Base-by-base conservation (phyloP, 345 rosid species). In the Melaleuca alternifolia region DNA sequence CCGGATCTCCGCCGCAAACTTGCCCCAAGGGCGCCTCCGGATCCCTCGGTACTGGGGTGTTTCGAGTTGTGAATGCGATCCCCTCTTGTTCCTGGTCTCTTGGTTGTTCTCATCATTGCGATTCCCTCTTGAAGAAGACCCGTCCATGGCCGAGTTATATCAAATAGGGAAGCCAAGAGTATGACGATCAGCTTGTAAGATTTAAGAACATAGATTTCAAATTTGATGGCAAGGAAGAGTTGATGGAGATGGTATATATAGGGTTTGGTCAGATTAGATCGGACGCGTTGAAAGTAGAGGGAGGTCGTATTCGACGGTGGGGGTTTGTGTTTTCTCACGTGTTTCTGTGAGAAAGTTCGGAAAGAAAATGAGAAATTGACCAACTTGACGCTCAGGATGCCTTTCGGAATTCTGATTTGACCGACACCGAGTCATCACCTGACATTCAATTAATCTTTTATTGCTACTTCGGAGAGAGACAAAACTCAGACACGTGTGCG, bases 1-100 rank as follows among this genome's bases (percentile, higher is more conserved):
- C 3, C 95, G 96, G 87, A 96, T 96, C 91, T 96, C 97, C 3
- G 96, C 98, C 0, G 97, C 97, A 6, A 92, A 96, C 88, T 93
- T 96, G 0, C 98, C 98, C 98, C 98, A 96, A 0, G 96, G 96
- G 51, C 98, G 90, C 90, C 93, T 89, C 10, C 98, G 87, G 83
- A 96, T 93, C 5, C 98, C 98, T 87, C 95, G 71, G 87, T 95
- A 95, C 26, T 91, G 91, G 46, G 82, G 88, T 88, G 93, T 93
- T 82, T 76, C 83, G 6, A 8, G 51, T 16, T 11, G 11, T n/a
- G 50, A 16, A 89, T 54, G 6, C 44, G 87, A 37, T 62, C 85
- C 37, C 30, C 50, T 14, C 57, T 65, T 51, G 57, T 84, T 56
- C 46, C 86, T 26, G n/a, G 54, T 75, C 20, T 87, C 79, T 12